Base-by-base conservation (phyloP, 1,139 yeast genomes). In the Saccharomyces hybrid region DNA sequence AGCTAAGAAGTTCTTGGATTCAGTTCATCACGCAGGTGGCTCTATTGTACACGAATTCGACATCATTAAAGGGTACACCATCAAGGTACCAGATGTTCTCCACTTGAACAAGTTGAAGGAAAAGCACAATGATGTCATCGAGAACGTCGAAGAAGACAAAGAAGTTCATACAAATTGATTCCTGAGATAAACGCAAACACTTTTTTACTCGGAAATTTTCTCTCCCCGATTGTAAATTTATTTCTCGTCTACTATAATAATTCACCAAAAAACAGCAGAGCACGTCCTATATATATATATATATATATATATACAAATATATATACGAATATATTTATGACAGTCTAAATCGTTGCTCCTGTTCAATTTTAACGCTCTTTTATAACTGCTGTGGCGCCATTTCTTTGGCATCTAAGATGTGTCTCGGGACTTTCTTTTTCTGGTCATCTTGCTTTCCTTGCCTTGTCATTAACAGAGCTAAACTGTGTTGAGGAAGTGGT, bases 11-110 rank as follows among this genome's bases (percentile, higher is more conserved):
- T 61, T 67, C 54, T 63, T 62, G 52, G 55, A 62, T 11, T 55
- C 62, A 8, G 59, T 74, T 51, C 51, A 56, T 41, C 76, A 76
- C 48, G 64, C 82, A 51, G 90, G 90, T 42, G 91, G 90, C 52
- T 75, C 76, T 52, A 76, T 86, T 62, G 78, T 80, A 56, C 82
- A 80, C 59, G 88, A 85, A 63, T 85, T 80, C 69, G 73, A 78
- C 51, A 74, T 85, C 66, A 82, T 86, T 73, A 84, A 84, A 73
- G 91, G 89, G 0, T 84, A 81, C 65, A 74, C 80, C 6, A 58
- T 63, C 44, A 57, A 61, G 48, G 49, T 62, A 28, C 67, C 66
- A 20, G 66, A 63, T 30, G 50, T 52, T n/a, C 32, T 62, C 7
- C 59, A 63, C 44, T 56, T 61, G 44, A 57, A 57, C 41, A 58